Conservation (phyloP, 2,329 filamentous ascomycete genomes). For the Epichloe coenophiala region DNA sequence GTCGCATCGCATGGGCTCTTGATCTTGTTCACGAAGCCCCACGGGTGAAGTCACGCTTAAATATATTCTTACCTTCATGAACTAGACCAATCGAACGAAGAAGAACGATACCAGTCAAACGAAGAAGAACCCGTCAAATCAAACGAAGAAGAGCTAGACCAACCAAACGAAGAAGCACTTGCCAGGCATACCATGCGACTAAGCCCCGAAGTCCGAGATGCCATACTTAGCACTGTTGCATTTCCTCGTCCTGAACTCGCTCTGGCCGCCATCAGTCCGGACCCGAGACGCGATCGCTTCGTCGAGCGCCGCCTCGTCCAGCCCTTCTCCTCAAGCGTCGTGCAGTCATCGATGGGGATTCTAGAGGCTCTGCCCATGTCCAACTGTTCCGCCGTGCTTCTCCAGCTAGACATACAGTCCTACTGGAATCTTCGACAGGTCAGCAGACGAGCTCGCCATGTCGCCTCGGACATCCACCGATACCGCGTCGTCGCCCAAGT, state of each 20-base stretch:
- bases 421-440: constrained; percentile 2
- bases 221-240: neutral
- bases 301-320: neutral
- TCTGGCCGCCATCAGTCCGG: neutral
- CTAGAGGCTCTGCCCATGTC: neutral
- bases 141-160: no score
- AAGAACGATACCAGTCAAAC: no score
- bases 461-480: neutral
- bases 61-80: no score
- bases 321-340: neutral
- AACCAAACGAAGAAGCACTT: no score
- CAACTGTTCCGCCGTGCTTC: neutral
- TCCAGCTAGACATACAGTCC: neutral
- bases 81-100: no score
- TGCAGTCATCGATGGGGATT: neutral
- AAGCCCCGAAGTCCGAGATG: neutral
- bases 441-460: constrained; percentile 1
- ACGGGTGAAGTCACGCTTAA: no score
- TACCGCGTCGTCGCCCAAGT: neutral
- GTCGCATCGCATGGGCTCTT: no score
- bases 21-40: no score
- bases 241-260: neutral
- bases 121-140: no score
- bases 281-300: neutral
- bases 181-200: no score